phyloP scores from a whole-genome alignment of 169 alveolate species.

The Plasmodium berghei region DNA sequence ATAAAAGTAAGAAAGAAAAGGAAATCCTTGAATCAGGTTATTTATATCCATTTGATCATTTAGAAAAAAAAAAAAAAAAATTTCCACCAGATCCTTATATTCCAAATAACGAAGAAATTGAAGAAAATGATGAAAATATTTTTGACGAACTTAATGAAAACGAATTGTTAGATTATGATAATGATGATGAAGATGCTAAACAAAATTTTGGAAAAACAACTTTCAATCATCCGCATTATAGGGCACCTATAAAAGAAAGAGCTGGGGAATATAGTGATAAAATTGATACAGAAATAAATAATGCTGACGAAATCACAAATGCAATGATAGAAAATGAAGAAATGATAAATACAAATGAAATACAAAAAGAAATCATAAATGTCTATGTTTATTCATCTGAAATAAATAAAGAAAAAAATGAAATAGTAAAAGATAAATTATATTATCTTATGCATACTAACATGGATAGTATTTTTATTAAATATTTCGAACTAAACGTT shows the following conservation, averaged over 20 bases:
- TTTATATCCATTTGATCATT: constrained; percentile 67
- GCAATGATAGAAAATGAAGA: too few species aligned
- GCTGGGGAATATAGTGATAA: neutral
- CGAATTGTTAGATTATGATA: constrained; percentile 33
- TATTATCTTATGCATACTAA: constrained; percentile 49
- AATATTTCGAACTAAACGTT: constrained; percentile 11
- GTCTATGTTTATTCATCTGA: constrained; percentile 12
- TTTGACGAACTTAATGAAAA: constrained; percentile 44
- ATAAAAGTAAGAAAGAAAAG: constrained; percentile 50
- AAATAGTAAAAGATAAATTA: constrained; percentile 50
- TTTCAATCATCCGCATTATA: constrained; percentile 12
- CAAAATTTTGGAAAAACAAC: constrained; percentile 52
- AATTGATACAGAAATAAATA: neutral
- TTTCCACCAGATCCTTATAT: constrained; percentile 71
- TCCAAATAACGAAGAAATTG: constrained; percentile 50
- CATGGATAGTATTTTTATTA: constrained; percentile 56
- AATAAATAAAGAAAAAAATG: constrained; percentile 29
- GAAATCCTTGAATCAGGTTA: constrained; percentile 70
- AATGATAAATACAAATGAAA: neutral
- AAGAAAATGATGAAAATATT: constrained; percentile 7
- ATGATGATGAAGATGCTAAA: constrained; percentile 69
- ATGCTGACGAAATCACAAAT: too few species aligned
- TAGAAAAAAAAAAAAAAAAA: constrained; percentile 69
- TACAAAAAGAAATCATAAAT: constrained; percentile 17
- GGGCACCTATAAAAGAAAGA: neutral